Conservation (phyloP, 345 rosid species). For the Citropsis articulata region DNA sequence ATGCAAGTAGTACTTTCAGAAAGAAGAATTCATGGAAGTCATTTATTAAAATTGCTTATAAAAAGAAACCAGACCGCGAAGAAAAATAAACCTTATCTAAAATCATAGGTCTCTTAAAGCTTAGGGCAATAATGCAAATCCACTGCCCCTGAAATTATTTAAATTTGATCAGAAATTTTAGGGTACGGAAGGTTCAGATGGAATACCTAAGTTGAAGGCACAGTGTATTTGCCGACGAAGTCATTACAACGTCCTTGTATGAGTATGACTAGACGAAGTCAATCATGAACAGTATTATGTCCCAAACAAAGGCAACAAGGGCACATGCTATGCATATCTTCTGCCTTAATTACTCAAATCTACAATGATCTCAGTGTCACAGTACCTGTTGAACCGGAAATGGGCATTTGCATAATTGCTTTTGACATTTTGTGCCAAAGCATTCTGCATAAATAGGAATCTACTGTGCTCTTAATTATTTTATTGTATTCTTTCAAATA, state of each 20-base stretch:
- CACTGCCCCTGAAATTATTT: too few relatives aligned
- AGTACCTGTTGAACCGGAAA: constrained; percentile 1
- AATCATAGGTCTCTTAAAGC: too few relatives aligned
- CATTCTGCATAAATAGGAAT: constrained; percentile 6
- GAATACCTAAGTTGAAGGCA: too few relatives aligned
- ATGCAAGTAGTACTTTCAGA: too few relatives aligned
- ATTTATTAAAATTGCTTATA: too few relatives aligned
- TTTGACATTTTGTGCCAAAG: constrained; percentile 13
- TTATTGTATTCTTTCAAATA: too few relatives aligned
- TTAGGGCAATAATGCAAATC: too few relatives aligned
- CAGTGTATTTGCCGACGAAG: constrained; percentile 12
- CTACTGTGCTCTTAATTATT: constrained; percentile 16
- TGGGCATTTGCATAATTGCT: background rate
- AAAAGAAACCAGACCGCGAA: too few relatives aligned
- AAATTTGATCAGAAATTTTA: too few relatives aligned
- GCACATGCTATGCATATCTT: constrained; percentile 5
- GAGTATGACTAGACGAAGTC: background rate
- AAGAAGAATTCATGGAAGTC: too few relatives aligned
- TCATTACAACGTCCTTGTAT: background rate
- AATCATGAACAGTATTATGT: constrained; percentile 14
- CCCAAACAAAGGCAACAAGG: constrained; percentile 19
- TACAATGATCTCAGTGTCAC: background rate
- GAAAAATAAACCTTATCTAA: too few relatives aligned
- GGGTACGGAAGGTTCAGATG: too few relatives aligned
- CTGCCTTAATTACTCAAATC: constrained; percentile 1